Conservation (phyloP, 169 alveolate genomes). For the Plasmodium gonderi region DNA sequence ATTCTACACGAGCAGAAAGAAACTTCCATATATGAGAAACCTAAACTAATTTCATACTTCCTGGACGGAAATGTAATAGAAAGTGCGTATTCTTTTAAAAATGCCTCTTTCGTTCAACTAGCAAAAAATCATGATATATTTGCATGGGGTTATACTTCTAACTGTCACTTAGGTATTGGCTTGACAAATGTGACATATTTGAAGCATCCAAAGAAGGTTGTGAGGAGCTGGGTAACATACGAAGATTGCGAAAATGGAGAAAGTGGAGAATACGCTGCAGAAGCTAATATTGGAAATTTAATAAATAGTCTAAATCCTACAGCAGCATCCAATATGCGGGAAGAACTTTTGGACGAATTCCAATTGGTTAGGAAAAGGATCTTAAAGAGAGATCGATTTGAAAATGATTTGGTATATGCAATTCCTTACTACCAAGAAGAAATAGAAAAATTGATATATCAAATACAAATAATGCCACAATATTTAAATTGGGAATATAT, state of each 20-base stretch:
- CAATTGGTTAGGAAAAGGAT: neutral
- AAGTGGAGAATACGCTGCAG: neutral
- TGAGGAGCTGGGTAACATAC: conserved; percentile 26
- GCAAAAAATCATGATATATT: conserved; percentile 75
- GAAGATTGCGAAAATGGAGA: conserved; percentile 1
- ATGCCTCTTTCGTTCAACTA: conserved; percentile 1
- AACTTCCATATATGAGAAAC: conserved; percentile 15
- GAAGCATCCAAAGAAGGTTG: conserved; percentile 79
- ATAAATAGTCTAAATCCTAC: neutral
- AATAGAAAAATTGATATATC: conserved; percentile 52
- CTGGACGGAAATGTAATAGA: conserved; percentile 47
- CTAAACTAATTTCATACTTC: conserved; percentile 74
- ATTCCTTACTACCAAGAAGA: conserved; percentile 9
- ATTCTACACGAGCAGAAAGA: conserved; percentile 26
- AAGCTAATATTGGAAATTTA: neutral
- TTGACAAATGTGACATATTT: conserved; percentile 54
- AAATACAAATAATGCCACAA: conserved; percentile 33
- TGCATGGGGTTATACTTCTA: conserved; percentile 81
- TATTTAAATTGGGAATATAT: conserved; percentile 79
- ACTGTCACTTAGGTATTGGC: conserved; percentile 82
- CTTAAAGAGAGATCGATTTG: conserved; percentile 6
- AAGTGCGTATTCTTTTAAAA: neutral
- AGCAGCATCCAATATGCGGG: neutral
- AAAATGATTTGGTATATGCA: conserved; percentile 15
- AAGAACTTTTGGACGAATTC: conserved; percentile 6